phyloP scores from a whole-genome alignment of 2,329 filamentous ascomycete genomes.

The Neopestalotiopsis rosae region DNA sequence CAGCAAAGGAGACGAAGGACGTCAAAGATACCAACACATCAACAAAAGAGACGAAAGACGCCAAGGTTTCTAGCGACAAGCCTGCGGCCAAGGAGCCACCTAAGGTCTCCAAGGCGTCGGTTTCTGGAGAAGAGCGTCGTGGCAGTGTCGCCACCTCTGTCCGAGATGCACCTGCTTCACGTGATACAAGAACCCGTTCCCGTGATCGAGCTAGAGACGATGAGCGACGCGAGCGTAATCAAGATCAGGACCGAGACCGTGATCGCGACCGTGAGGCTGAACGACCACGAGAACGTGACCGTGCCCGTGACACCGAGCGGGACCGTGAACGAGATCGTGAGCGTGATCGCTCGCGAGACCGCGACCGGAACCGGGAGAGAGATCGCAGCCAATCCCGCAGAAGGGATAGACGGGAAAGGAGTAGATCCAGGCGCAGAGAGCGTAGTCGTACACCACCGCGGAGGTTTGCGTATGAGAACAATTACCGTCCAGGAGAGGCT shows the following conservation, averaged over 20 bases:
- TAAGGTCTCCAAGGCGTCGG: constrained; percentile 26
- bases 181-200: constrained; percentile 31
- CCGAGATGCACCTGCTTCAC: constrained; percentile 28
- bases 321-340: constrained; percentile 28
- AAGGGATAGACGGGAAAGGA: constrained; percentile 13
- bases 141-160: constrained; percentile 30
- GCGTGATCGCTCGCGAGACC: constrained; percentile 18
- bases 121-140: constrained; percentile 32
- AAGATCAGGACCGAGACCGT: constrained; percentile 25
- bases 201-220: constrained; percentile 24
- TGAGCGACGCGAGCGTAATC: constrained; percentile 33
- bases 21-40: constrained; percentile 26
- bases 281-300: constrained; percentile 3
- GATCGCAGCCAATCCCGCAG: constrained; percentile 20
- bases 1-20: constrained; percentile 29
- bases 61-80: constrained; percentile 24
- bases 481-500: constrained; percentile 33
- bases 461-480: constrained; percentile 29
- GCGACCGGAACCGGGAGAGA: neutral
- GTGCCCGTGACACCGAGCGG: constrained; percentile 37
- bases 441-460: constrained; percentile 5
- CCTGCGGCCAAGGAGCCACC: constrained; percentile 25
- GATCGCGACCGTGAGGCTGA: constrained; percentile 18
- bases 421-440: constrained; percentile 13
- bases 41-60: constrained; percentile 28